Conservation (phyloP, 208 protist species). For the Phytomonas sp. region DNA sequence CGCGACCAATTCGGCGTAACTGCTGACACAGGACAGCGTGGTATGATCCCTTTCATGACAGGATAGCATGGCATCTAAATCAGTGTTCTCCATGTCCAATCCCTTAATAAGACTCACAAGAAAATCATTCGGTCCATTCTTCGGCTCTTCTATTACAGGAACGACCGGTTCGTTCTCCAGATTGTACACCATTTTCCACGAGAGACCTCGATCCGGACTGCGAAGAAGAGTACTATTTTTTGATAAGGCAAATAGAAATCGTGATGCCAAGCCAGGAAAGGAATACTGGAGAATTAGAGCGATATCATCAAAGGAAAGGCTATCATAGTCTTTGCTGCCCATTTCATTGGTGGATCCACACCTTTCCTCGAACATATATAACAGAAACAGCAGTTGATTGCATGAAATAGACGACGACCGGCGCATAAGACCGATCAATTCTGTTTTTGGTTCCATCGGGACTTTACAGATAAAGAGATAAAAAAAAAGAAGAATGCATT, state of each 20-base stretch:
- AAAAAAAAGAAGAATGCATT: slow-evolving; percentile 9
- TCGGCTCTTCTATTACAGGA: background rate
- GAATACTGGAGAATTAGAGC: slow-evolving; percentile 20
- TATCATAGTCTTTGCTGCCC: background rate
- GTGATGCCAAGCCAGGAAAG: slow-evolving; percentile 22
- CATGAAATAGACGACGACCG: slow-evolving; percentile 20
- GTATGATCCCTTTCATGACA: background rate
- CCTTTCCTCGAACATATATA: slow-evolving; percentile 15
- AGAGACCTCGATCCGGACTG: slow-evolving; percentile 49
- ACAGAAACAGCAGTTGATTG: slow-evolving; percentile 22
- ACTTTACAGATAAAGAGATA: background rate
- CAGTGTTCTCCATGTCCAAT: background rate
- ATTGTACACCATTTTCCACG: slow-evolving; percentile 35
- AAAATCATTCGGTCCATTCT: background rate
- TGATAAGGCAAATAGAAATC: slow-evolving; percentile 58
- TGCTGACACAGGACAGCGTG: slow-evolving; percentile 16
- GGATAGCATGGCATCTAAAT: background rate
- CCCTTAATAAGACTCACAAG: slow-evolving; percentile 2
- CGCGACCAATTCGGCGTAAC: slow-evolving; percentile 35
- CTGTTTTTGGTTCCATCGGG: slow-evolving; percentile 17
- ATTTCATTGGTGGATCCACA: background rate
- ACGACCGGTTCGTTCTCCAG: background rate
- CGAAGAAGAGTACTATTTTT: slow-evolving; percentile 44
- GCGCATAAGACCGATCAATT: slow-evolving; percentile 29
- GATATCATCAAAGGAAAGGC: slow-evolving; percentile 21